Evolutionary conservation across 306 rosid genomes (phyloP).

Genomic region (Phaseolus lunatus): DNA sequence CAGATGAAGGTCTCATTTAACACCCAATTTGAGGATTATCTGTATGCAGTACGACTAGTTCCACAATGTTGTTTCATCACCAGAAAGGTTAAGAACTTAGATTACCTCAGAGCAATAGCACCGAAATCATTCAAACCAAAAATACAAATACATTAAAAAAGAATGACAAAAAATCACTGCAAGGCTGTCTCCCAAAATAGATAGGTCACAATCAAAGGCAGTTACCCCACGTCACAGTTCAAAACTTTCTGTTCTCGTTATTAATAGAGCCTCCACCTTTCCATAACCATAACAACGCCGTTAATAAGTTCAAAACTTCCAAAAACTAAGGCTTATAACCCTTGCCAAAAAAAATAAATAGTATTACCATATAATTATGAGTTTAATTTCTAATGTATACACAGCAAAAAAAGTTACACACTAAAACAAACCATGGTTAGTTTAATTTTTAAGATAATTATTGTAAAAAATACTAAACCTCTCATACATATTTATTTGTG

Average conservation of each 20-base stretch:
- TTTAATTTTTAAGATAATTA: neutral
- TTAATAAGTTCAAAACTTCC: conserved; percentile 4
- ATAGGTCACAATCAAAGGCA: conserved; percentile 32
- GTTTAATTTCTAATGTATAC: neutral
- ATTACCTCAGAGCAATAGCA: conserved; percentile 28
- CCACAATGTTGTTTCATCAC: neutral
- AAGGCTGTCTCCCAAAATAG: conserved; percentile 12
- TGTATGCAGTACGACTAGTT: neutral
- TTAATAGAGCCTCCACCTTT: conserved; percentile 9
- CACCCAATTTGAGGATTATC: conserved; percentile 21
- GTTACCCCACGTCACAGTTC: conserved; percentile 13
- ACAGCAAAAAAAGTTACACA: neutral
- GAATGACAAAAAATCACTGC: conserved; percentile 4
- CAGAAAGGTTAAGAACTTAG: conserved; percentile 20
- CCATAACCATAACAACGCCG: conserved; percentile 13
- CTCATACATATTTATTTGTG: neutral
- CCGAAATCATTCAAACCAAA: neutral
- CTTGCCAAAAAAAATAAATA: neutral
- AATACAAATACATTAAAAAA: conserved; percentile 5
- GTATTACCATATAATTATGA: neutral
- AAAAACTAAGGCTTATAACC: neutral
- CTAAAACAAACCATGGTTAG: neutral
- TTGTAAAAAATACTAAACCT: neutral
- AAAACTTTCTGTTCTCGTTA: conserved; percentile 14
- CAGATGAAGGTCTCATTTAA: conserved; percentile 2